Evolutionary conservation across 148 eudicot species (phyloP).

Genomic region (Tetragonia tetragonoides): DNA sequence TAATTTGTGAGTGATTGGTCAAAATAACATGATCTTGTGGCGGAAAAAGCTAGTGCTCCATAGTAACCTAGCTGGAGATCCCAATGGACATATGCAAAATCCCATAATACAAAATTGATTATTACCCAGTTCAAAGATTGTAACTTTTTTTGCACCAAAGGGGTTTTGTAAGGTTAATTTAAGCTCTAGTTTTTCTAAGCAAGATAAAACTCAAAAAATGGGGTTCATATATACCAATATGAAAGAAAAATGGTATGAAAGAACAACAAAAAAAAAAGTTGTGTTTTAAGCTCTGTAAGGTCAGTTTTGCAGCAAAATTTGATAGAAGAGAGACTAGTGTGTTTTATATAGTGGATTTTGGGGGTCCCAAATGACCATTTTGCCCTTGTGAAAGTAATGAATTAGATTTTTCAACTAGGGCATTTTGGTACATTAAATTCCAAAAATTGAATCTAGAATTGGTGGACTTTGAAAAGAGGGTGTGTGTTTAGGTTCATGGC

Average conservation of each 20-base stretch:
- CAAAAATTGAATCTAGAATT: background rate
- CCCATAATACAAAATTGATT: constrained; percentile 49
- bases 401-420: background rate
- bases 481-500: background rate
- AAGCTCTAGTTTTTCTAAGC: background rate
- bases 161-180: background rate
- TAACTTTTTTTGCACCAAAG: background rate
- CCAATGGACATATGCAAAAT: constrained; percentile 73
- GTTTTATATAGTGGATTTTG: constrained; percentile 5
- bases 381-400: background rate
- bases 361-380: background rate
- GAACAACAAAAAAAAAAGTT: background rate
- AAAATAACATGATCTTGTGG: constrained; percentile 81
- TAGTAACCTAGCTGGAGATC: constrained; percentile 69
- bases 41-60: constrained; percentile 91
- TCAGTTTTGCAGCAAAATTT: constrained; percentile 12
- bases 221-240: no score
- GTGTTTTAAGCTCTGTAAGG: background rate
- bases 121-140: background rate
- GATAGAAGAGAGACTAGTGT: constrained; percentile 14
- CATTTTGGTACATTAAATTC: constrained; percentile 3
- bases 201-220: no score
- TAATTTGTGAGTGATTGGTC: constrained; percentile 8
- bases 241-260: background rate
- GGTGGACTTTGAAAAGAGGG: background rate